Evolutionary conservation across 192 early-diverging fungal genomes (phyloP).

Genomic region (Entomortierella beljakovae): DNA sequence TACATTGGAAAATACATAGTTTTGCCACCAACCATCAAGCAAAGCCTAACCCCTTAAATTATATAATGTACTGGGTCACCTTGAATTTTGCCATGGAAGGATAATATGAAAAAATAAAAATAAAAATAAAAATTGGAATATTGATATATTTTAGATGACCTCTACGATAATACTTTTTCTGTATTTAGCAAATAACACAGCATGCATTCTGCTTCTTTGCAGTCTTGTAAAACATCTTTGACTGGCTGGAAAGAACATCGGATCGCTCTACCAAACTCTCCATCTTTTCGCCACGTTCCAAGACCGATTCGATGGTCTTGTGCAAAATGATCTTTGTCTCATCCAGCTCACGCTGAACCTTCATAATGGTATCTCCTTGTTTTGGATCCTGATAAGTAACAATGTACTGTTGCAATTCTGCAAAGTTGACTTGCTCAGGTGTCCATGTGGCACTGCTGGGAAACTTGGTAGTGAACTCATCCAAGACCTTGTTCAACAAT

Average conservation of each 20-base stretch:
- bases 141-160: neutral
- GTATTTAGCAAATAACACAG: constrained; percentile 68
- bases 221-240: constrained; percentile 97
- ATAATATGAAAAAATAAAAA: neutral
- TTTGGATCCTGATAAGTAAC: constrained; percentile 92
- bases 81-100: too few relatives aligned
- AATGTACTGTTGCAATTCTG: constrained; percentile 79
- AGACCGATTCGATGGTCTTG: constrained; percentile 92
- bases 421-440: constrained; percentile 30
- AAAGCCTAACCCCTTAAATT: too few relatives aligned
- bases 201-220: constrained; percentile 88
- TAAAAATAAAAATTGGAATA: neutral
- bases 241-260: constrained; percentile 87
- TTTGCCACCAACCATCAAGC: constrained; percentile 39
- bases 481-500: constrained; percentile 84
- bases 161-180: too few relatives aligned
- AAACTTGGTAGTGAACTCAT: constrained; percentile 84
- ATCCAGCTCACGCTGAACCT: constrained; percentile 95
- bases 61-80: too few relatives aligned
- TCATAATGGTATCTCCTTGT: constrained; percentile 90
- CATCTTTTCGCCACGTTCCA: constrained; percentile 91
- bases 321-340: constrained; percentile 96
- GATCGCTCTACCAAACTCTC: constrained; percentile 87
- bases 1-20: neutral
- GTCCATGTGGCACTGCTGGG: constrained; percentile 54